Percentiles rank a stretch among this genome's conserved stretches.
Conservation (phyloP, 2,329 filamentous ascomycete species). For the Herpotrichia juniperi region DNA sequence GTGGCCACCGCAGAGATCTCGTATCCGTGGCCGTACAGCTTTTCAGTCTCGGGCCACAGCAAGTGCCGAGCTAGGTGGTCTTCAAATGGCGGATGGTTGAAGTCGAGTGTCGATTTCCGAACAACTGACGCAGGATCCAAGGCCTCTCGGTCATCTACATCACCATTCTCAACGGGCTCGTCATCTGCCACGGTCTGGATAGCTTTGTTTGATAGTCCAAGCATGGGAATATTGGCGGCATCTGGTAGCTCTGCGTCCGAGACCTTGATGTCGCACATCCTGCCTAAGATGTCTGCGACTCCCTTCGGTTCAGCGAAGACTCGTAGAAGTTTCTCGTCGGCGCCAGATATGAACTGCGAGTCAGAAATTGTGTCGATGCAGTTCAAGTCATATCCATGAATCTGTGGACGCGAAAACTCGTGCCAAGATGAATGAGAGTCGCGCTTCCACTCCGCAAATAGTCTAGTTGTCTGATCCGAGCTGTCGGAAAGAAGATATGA, state of each 20-base stretch:
- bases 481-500: constrained; percentile 88
- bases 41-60: constrained; percentile 94
- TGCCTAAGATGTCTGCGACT: constrained; percentile 75
- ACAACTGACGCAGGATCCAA: constrained; percentile 62
- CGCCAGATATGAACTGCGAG: constrained; percentile 86
- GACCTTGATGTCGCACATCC: constrained; percentile 66
- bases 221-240: constrained; percentile 90
- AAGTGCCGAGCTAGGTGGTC: constrained; percentile 89
- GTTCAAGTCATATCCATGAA: constrained; percentile 97
- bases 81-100: constrained; percentile 80
- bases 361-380: constrained; percentile 80
- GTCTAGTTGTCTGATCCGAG: constrained; percentile 88
- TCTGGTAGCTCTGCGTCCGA: constrained; percentile 65
- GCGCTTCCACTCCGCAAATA: constrained; percentile 80
- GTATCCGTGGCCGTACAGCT: constrained; percentile 97
- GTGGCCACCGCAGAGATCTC: constrained; percentile 89
- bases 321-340: constrained; percentile 96
- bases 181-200: constrained; percentile 60
- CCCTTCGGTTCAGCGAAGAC: constrained; percentile 91
- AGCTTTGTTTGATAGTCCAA: constrained; percentile 95
- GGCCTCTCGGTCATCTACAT: constrained; percentile 60
- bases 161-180: constrained; percentile 38
- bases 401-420: constrained; percentile 93
- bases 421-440: constrained; percentile 73
- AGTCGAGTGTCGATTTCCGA: constrained; percentile 67